Percentiles rank a stretch among this genome's conserved stretches.
phyloP scores from a whole-genome alignment of 495 filamentous ascomycete genomes.

The Rostrohypoxylon terebratum region DNA sequence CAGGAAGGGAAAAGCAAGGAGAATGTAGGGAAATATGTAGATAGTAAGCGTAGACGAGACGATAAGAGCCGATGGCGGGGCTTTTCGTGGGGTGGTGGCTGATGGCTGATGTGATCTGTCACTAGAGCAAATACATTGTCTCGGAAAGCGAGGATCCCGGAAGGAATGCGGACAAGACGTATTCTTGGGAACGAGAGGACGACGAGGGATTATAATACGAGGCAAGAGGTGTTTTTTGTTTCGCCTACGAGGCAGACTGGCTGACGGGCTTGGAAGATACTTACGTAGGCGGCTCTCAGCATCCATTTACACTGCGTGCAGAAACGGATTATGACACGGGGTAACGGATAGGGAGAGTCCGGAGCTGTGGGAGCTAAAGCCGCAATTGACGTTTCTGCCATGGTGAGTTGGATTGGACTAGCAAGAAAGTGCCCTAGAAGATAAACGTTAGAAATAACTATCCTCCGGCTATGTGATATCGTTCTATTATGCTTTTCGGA shows the following conservation, averaged over 20 bases:
- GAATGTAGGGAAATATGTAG: not conserved
- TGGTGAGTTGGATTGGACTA: constrained; percentile 23
- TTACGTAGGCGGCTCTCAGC: constrained; percentile 83
- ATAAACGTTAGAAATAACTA: constrained; percentile 1
- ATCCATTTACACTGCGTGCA: constrained; percentile 95
- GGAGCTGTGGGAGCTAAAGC: constrained; percentile 40
- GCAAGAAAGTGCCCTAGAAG: not conserved
- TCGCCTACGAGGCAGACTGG: not conserved
- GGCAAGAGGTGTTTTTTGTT: not conserved
- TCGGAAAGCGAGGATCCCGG: constrained; percentile 1
- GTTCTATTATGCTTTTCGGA: constrained; percentile 20
- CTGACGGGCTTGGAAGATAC: constrained; percentile 45
- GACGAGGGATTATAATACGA: constrained; percentile 13
- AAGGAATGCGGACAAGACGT: not conserved
- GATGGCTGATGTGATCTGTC: constrained; percentile 14
- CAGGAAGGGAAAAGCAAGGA: not conserved
- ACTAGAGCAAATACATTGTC: constrained; percentile 13
- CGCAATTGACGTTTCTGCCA: constrained; percentile 52
- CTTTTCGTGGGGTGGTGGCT: constrained; percentile 14
- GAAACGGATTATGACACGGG: constrained; percentile 79
- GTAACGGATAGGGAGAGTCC: constrained; percentile 55
- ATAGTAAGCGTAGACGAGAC: not conserved
- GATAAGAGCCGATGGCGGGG: constrained; percentile 13
- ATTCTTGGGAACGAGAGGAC: constrained; percentile 13
- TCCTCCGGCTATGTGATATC: constrained; percentile 3